Percentiles rank a stretch among this genome's conserved stretches.
Conservation (phyloP, 495 filamentous ascomycete species). For the Daldinia grandis region DNA sequence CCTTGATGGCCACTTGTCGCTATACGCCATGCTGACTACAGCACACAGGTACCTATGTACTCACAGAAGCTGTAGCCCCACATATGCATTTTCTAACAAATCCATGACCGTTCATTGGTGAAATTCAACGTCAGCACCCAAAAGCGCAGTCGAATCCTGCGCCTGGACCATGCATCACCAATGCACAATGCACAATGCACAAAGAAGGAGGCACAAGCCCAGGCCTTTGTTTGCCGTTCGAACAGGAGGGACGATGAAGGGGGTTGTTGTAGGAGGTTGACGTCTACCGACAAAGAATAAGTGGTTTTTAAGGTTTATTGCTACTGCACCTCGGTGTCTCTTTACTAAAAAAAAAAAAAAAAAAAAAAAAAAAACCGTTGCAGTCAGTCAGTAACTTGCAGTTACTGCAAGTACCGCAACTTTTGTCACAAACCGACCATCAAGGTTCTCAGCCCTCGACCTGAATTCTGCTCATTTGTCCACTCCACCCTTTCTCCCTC, state of each 20-base stretch:
- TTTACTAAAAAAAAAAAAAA: neutral
- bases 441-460: constrained; percentile 39
- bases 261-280: constrained; percentile 6
- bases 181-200: neutral
- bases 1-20: constrained; percentile 35
- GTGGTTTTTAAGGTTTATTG: neutral
- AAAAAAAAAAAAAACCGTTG: constrained; percentile 3
- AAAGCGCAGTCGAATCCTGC: neutral
- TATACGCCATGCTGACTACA: constrained; percentile 6
- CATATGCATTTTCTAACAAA: constrained; percentile 29
- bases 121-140: constrained; percentile 23
- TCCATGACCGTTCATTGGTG: constrained; percentile 29
- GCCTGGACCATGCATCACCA: neutral
- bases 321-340: neutral
- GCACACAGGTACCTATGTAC: no score
- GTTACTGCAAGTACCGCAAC: neutral
- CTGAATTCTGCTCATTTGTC: constrained; percentile 26
- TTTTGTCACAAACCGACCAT: constrained; percentile 25
- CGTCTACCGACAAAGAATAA: neutral
- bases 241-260: constrained; percentile 5
- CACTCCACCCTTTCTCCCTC: constrained; percentile 16
- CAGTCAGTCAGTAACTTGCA: no score
- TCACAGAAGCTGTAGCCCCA: constrained; percentile 14
- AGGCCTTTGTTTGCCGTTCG: constrained; percentile 11
- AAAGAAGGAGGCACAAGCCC: constrained; percentile 2